phyloP scores from a whole-genome alignment of 2,329 filamentous ascomycete genomes.

The Macrophomina pseudophaseolina region DNA sequence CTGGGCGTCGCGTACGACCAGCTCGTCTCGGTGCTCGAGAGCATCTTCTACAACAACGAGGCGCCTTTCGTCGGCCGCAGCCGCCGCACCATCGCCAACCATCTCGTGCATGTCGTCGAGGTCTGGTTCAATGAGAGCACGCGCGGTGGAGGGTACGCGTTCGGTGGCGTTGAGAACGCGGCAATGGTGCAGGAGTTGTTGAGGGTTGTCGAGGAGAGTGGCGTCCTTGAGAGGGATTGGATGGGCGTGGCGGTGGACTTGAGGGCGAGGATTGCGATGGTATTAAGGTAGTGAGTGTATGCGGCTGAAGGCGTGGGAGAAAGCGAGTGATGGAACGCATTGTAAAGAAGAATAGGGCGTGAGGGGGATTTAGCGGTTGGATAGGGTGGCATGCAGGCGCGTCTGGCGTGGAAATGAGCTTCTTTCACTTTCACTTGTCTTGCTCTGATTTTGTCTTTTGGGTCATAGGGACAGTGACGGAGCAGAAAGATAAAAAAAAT shows the following conservation, averaged over 20 bases:
- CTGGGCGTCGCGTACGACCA: slow-evolving; percentile 66
- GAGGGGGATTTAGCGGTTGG: no score
- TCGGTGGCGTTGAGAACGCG: slow-evolving; percentile 65
- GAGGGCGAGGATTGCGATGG: slow-evolving; percentile 25
- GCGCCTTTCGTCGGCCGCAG: slow-evolving; percentile 66
- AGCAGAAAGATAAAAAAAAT: no score
- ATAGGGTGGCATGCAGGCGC: no score
- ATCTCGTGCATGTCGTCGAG: slow-evolving; percentile 66
- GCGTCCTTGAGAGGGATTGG: slow-evolving; percentile 44
- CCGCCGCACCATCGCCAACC: slow-evolving; percentile 62
- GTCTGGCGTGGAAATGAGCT: no score
- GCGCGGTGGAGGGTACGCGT: slow-evolving; percentile 59
- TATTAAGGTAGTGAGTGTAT: slow-evolving; percentile 8
- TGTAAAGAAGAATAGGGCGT: no score
- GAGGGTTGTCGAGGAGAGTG: slow-evolving; percentile 51
- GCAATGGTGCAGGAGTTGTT: slow-evolving; percentile 46
- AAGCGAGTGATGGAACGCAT: no score
- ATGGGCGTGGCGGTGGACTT: slow-evolving; percentile 36
- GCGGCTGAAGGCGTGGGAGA: not conserved
- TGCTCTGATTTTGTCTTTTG: no score
- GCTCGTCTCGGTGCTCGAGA: slow-evolving; percentile 66
- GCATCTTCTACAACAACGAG: slow-evolving; percentile 70
- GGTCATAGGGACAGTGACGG: no score
- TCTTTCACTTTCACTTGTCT: no score
- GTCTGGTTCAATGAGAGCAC: slow-evolving; percentile 66